Percentiles rank a stretch among this genome's conserved stretches.
Evolutionary conservation across 2,329 filamentous ascomycete genomes (phyloP).

Genomic region (Monilinia fructigena): DNA sequence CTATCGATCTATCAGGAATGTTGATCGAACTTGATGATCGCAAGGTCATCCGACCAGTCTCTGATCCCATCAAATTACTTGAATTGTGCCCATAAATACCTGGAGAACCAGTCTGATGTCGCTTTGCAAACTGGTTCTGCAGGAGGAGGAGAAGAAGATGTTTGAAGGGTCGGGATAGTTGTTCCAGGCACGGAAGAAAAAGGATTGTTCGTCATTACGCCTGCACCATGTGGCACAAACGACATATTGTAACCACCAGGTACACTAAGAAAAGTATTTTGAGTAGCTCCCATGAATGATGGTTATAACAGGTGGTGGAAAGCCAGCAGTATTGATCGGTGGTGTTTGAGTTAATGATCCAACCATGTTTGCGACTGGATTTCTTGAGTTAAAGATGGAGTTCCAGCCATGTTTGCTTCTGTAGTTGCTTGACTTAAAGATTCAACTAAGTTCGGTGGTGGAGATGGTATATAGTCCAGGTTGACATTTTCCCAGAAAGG

Average conservation of each 20-base stretch:
- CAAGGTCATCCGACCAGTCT: neutral
- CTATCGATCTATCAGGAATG: neutral
- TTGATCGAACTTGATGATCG: neutral
- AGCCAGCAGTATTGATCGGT: neutral
- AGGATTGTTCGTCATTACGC: neutral
- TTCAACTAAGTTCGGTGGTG: neutral
- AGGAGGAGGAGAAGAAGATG: neutral
- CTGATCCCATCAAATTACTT: too few species aligned
- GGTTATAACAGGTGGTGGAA: neutral
- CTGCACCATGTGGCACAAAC: neutral
- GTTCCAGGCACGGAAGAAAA: neutral
- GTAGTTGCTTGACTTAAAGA: neutral
- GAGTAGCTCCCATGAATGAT: neutral
- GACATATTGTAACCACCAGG: slow-evolving; percentile 5
- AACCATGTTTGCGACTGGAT: neutral
- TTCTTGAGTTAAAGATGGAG: neutral
- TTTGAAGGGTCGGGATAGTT: neutral
- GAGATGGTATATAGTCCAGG: too few species aligned
- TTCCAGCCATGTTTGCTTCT: neutral
- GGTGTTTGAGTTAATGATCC: neutral
- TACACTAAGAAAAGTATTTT: neutral
- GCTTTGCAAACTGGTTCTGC: neutral
- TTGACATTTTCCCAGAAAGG: neutral
- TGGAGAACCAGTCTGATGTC: too few species aligned
- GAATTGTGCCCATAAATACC: too few species aligned